Base-by-base conservation (phyloP, 1,284 basidiomycete genomes). In the Apiotrichum veenhuisii region DNA sequence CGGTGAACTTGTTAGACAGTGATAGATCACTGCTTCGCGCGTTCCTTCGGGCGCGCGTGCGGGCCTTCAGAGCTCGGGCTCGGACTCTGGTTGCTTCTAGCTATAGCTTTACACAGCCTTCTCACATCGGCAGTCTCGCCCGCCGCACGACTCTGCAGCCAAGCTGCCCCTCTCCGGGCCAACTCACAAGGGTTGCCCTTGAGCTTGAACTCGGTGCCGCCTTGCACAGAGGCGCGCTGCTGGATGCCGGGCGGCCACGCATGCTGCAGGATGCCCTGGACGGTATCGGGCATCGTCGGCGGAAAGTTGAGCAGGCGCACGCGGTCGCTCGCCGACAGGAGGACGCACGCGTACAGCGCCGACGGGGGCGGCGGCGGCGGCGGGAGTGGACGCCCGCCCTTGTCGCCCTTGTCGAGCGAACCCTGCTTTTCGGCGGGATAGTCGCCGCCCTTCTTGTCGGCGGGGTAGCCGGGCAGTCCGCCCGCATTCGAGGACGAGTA, bases 141-240 rank as follows among this genome's bases (percentile, higher is more conserved):
- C n/a, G n/a, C n/a, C n/a, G n/a, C n/a, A n/a, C n/a, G n/a, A n/a
- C n/a, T n/a, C n/a, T n/a, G n/a, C n/a, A n/a, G n/a, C n/a, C n/a
- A n/a, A n/a, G n/a, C n/a, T n/a, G n/a, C n/a, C n/a, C n/a, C 30
- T 30, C 30, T 30, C 12, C 7, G 30, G 30, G 7, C 12, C 7
- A 30, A 62, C 71, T 61, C 49, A 73, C 71, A 72, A 25, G 70
- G 71, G 15, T 58, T 57, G 1, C 73, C 73, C 2, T 41, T 43
- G 23, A 73, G 51, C 59, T 73, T 75, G 66, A 68, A 71, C 55
- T 73, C 72, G 48, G 57, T 66, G 14, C 57, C 58, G n/a, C 42
- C 50, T 14, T 53, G 34, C 38, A 59, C 62, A n/a, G 40, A 57
- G 44, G 5, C 37, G 20, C 61, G 47, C 17, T 43, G 12, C 56